These are phyloP conservation scores for Laguncularia racemosa DNA, from an alignment of 345 rosid species.

Conservation along the genomic window DNA sequence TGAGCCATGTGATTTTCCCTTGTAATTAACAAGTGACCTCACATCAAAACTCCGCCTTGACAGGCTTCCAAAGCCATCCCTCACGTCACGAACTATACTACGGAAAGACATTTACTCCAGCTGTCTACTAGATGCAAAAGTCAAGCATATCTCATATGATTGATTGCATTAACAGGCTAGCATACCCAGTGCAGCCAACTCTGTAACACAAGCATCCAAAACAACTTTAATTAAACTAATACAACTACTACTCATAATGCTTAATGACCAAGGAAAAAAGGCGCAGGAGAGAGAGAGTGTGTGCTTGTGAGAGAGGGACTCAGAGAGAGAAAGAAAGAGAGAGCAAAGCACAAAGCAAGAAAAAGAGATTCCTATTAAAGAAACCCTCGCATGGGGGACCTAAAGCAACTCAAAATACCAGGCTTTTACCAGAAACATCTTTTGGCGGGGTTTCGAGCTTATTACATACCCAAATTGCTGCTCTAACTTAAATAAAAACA, in stretches of 20 bases:
- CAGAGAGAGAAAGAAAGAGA: slow-evolving; percentile 29
- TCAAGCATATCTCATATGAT: slow-evolving; percentile 1
- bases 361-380: slow-evolving; percentile 59
- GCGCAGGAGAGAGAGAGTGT: slow-evolving; percentile 15
- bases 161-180: slow-evolving; percentile 10
- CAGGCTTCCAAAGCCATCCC: slow-evolving; percentile 90
- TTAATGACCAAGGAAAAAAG: slow-evolving; percentile 41
- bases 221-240: slow-evolving; percentile 13
- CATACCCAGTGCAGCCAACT: slow-evolving; percentile 6
- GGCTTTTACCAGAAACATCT: slow-evolving; percentile 39
- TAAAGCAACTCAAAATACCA: slow-evolving; percentile 42
- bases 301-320: not conserved
- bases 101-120: slow-evolving; percentile 68
- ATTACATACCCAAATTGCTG: slow-evolving; percentile 12
- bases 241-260: slow-evolving; percentile 18
- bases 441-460: slow-evolving; percentile 30
- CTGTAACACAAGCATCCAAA: too few species aligned
- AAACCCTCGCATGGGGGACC: slow-evolving; percentile 43
- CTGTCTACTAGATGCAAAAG: slow-evolving; percentile 1
- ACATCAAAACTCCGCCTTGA: slow-evolving; percentile 86
- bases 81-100: slow-evolving; percentile 85
- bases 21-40: slow-evolving; percentile 52
- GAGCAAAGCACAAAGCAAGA: slow-evolving; percentile 28
- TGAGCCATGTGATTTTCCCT: slow-evolving; percentile 77
- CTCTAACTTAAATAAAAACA: slow-evolving; percentile 13